Percentiles rank a stretch among this genome's conserved stretches.
phyloP scores from a whole-genome alignment of 140 eudicot species.

The Erigeron philadelphicus region DNA sequence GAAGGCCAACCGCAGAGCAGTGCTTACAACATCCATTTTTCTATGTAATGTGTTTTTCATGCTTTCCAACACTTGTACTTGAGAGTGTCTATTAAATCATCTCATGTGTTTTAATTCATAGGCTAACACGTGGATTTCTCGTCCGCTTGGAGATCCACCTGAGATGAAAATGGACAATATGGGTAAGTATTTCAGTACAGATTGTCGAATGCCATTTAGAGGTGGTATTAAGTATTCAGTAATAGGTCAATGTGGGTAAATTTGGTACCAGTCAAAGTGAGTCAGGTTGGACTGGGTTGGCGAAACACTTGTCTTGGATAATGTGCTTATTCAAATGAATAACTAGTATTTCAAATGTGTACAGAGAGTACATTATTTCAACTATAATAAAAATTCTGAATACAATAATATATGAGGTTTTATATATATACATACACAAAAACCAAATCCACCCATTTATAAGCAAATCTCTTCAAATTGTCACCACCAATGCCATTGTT shows the following conservation, averaged over 20 bases:
- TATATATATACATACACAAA: no score
- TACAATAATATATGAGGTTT: neutral
- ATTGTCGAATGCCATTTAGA: neutral
- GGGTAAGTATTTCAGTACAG: conserved; percentile 31
- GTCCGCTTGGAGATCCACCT: conserved; percentile 62
- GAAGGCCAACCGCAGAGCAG: conserved; percentile 89
- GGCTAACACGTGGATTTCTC: conserved; percentile 69
- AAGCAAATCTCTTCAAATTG: neutral
- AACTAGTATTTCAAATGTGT: neutral
- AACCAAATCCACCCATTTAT: neutral
- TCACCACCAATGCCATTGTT: conserved; percentile 10
- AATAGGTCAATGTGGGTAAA: neutral
- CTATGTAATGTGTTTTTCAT: conserved; percentile 47
- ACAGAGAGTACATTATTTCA: neutral
- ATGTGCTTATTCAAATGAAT: neutral
- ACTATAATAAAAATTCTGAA: neutral
- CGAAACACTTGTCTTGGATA: neutral
- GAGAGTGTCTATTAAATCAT: conserved; percentile 3
- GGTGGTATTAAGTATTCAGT: no score
- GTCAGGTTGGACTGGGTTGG: conserved; percentile 7
- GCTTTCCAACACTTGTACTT: conserved; percentile 7
- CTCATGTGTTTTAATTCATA: conserved; percentile 34
- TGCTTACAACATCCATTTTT: conserved; percentile 87
- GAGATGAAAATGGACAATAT: conserved; percentile 45
- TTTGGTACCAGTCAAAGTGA: neutral